Base-by-base conservation (phyloP, 805 yeast genomes). In the Saccharomycopsis javanensis region DNA sequence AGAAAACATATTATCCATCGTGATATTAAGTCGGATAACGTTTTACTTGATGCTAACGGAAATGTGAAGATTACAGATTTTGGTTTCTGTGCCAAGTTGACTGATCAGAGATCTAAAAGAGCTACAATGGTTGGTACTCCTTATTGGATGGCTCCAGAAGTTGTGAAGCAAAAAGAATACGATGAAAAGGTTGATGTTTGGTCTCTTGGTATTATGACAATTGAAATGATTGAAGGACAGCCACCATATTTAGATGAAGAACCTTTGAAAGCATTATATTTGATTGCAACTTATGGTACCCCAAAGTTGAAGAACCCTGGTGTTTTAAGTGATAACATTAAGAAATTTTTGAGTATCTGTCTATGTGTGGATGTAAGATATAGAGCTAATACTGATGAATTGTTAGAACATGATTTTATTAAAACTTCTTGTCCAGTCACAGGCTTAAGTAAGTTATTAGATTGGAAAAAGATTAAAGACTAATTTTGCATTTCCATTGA, bases 91-190 rank as follows among this genome's bases (percentile, higher is more conserved):
- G 99, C 99, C 0, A 96, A 91, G 70, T 78, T 87, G 60, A 87
- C 86, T 37, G 95, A 86, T 62, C 79, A 80, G 56, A 86, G 87
- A 62, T 75, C 86, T 56, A 91, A 92, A 70, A 82, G 99, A 69
- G 90, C 96, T 2, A 94, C 99, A 4, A 89, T 94, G 96, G 99
- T 94, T 16, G 99, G 99, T 15, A 94, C 99, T 0, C 99, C 99
- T 13, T 94, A 94, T 69, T 94, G 99, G 99, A 94, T 94, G 99
- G 99, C 99, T 0, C 99, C 99, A 1, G 99, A 94, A 70, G 97
- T 94, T 55, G 97, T 94, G 28, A 82, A 91, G 18, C 82, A 95
- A 64, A 91, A 90, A 69, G 97, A 91, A 67, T 94, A 94, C 68
- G 99, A 96, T 35, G 94, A 96, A 52, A 91, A 94, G 68, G 96